Base-by-base conservation (phyloP, 2,329 filamentous ascomycete genomes). In the Conoideocrella luteorostrata region DNA sequence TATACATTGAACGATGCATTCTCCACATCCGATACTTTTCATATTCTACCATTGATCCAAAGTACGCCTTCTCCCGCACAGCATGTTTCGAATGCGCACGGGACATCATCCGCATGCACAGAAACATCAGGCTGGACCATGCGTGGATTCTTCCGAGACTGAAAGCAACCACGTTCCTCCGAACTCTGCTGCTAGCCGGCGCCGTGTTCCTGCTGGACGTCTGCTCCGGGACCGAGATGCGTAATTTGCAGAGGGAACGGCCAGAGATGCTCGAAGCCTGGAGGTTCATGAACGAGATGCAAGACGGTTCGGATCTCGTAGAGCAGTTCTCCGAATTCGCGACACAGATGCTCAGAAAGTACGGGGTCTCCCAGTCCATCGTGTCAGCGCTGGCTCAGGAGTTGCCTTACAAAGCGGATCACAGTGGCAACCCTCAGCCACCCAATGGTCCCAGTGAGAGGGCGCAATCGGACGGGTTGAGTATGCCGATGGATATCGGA, bases 321-420 rank as follows among this genome's bases (percentile, higher is more conserved):
- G 39, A 46, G 6, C 44, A 39, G 33, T 46, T 46, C 18, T 21
- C 43, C 33, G 39, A 39, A 12, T 46, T 46, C 33, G 23, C 44
- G 9, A 22, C 32, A 17, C 39, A 39, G 22, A 46, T 46, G 39
- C 18, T 46, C 7, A 28, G n/a, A 3, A 46, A 46, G 44, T 46
- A 46, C 35, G 26, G 15, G 5, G 35, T 43, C 6, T 10, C 20
- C 13, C 22, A 39, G 17, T 20, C 29, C 9, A 46, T 43, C 17
- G 20, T 46, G 11, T 35, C 35, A 28, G 24, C 21, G 18, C 34
- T 46, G 12, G 17, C 22, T 12, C 34, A 23, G 3, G 41, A 30
- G 7, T 17, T 41, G 17, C 26, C 41, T 18, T 23, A n/a, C n/a
- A n/a, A n/a, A n/a, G n/a, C n/a, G n/a, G n/a, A n/a, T n/a, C n/a